phyloP scores from a whole-genome alignment of 1,284 basidiomycete genomes.

The Kwoniella shivajii region DNA sequence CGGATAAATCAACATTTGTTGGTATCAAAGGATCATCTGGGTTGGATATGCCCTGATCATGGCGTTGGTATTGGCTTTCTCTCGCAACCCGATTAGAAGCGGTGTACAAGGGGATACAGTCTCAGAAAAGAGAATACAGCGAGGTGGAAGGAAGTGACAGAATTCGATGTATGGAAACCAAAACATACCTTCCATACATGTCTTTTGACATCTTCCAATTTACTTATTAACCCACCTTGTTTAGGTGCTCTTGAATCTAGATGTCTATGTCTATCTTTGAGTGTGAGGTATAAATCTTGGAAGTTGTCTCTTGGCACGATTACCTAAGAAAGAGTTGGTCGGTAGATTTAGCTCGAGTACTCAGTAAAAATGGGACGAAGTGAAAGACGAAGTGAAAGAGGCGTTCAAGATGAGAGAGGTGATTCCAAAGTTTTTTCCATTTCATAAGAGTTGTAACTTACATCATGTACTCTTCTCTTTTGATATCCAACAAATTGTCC shows the following conservation, averaged over 20 bases:
- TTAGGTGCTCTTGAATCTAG: constrained; percentile 83
- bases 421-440: no score
- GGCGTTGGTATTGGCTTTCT: not conserved
- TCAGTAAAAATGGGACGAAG: not conserved
- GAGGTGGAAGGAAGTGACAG: not conserved
- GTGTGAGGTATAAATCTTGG: constrained; percentile 83
- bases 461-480: constrained; percentile 84
- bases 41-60: not conserved
- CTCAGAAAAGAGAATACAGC: not conserved
- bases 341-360: no score
- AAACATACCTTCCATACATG: constrained; percentile 53
- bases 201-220: constrained; percentile 52
- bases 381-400: not conserved
- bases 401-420: no score
- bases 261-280: constrained; percentile 80
- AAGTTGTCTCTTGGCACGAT: constrained; percentile 75
- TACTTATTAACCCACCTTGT: constrained; percentile 67
- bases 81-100: not conserved
- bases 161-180: no score
- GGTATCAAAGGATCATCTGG: constrained; percentile 35
- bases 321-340: constrained; percentile 45
- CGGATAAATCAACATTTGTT: constrained; percentile 30
- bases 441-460: constrained; percentile 31
- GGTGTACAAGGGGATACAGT: not conserved
- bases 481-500: constrained; percentile 76